Evolutionary conservation across 169 alveolate genomes (phyloP).

Genomic region (Plasmodium cynomolgi): DNA sequence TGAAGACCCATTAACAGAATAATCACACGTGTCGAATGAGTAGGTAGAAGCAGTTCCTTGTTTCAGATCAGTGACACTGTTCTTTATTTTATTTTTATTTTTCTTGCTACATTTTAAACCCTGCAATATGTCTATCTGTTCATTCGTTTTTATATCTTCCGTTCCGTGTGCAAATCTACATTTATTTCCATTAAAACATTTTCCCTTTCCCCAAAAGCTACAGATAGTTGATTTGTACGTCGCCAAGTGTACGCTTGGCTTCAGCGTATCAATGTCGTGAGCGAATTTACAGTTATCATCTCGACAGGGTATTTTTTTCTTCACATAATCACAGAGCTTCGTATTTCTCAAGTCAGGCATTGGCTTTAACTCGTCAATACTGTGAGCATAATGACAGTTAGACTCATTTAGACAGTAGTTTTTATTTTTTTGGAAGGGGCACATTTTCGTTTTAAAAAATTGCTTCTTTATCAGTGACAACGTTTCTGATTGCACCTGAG

Average conservation of each 20-base stretch:
- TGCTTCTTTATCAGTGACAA: slow-evolving; percentile 69
- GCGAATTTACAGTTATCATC: slow-evolving; percentile 80
- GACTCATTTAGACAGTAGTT: slow-evolving; percentile 75
- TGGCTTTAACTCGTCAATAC: slow-evolving; percentile 78
- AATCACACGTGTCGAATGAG: slow-evolving; percentile 62
- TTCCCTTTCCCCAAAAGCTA: slow-evolving; percentile 82
- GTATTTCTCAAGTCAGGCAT: slow-evolving; percentile 82
- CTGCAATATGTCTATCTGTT: slow-evolving; percentile 4
- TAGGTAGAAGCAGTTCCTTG: slow-evolving; percentile 65
- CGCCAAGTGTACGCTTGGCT: slow-evolving; percentile 82
- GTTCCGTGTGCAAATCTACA: slow-evolving; percentile 84
- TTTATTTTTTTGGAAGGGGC: slow-evolving; percentile 74
- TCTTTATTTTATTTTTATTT: slow-evolving; percentile 43
- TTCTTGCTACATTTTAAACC: slow-evolving; percentile 5
- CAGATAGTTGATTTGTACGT: slow-evolving; percentile 81
- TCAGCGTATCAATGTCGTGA: slow-evolving; percentile 75
- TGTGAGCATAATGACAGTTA: slow-evolving; percentile 83
- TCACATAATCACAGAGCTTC: slow-evolving; percentile 80
- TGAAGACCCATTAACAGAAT: slow-evolving; percentile 22
- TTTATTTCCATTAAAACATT: slow-evolving; percentile 80
- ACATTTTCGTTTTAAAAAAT: slow-evolving; percentile 73
- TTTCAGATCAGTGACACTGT: slow-evolving; percentile 16
- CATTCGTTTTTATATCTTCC: slow-evolving; percentile 75
- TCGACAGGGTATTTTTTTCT: slow-evolving; percentile 56
- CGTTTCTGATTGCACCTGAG: slow-evolving; percentile 58